Base-by-base conservation (phyloP, 108 stramenopile species). In the Nitzschia putrida region DNA sequence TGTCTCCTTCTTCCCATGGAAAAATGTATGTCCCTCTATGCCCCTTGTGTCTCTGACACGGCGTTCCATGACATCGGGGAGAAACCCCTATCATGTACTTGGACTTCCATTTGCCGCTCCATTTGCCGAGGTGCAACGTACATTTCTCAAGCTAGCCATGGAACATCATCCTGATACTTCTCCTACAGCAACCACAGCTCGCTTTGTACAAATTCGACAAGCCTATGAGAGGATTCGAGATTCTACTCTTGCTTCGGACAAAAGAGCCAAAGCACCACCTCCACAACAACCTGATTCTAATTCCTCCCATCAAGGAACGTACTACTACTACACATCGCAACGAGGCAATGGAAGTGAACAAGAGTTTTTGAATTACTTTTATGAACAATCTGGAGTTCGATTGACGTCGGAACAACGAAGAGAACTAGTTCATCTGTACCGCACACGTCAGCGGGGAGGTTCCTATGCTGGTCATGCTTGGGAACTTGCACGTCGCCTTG, bases 151-250 rank as follows among this genome's bases (percentile, higher is more conserved):
- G 58, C 49, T 76, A 29, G 83, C 83, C n/a, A 44, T 83, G 49
- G 13, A 76, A 39, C 68, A 83, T 74, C 83, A 83, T 63, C 83
- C 83, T 9, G 83, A 83, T 68, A 61, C 54, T 16, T 38, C 59
- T 39, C 37, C 25, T n/a, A 39, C 59, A 23, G 45, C 64, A 73
- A 5, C 52, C 50, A 40, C 57, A 38, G 65, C 20, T 16, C 40
- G 29, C 8, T 83, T 83, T 69, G 54, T 78, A 18, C 42, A 34
- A 11, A 69, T 79, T 22, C 83, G 83, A 45, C 57, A 68, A 40
- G 83, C 83, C 14, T 83, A 74, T 77, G 83, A 83, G 66, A 24
- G 34, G 34, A 77, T 82, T 60, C 41, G 68, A 18, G 53, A 76
- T 53, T 20, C 47, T 20, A 34, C 29, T 34, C 29, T n/a, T 0